Evolutionary conservation across 192 early-diverging fungal genomes (phyloP).

Genomic region (Diversispora eburnea): DNA sequence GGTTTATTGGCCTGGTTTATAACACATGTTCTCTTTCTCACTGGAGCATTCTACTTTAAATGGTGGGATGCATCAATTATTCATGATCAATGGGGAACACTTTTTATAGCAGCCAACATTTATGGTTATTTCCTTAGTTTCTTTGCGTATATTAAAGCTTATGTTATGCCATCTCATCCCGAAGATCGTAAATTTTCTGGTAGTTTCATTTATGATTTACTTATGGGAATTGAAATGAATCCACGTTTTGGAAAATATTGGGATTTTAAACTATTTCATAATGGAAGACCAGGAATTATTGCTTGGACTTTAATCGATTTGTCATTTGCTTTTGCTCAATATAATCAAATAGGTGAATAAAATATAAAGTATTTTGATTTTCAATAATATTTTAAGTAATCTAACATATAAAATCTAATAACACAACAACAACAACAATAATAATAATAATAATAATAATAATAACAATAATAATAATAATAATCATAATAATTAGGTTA

Average conservation of each 20-base stretch:
- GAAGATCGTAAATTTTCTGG: slow-evolving; percentile 77
- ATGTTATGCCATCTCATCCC: slow-evolving; percentile 66
- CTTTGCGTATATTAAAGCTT: slow-evolving; percentile 70
- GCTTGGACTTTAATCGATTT: slow-evolving; percentile 80
- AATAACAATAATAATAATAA: too few species aligned
- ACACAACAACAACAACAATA: too few species aligned
- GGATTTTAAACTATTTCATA: slow-evolving; percentile 84
- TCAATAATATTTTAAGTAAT: slow-evolving; percentile 25
- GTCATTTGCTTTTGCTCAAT: slow-evolving; percentile 75
- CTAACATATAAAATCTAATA: too few species aligned
- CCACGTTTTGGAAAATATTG: slow-evolving; percentile 69
- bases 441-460: too few species aligned
- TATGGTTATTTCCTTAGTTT: slow-evolving; percentile 76
- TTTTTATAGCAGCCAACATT: slow-evolving; percentile 67
- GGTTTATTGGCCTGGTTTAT: slow-evolving; percentile 71
- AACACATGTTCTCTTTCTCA: slow-evolving; percentile 63
- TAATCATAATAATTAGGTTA: too few species aligned
- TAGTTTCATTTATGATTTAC: slow-evolving; percentile 68
- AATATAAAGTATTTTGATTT: neutral
- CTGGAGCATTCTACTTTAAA: slow-evolving; percentile 57
- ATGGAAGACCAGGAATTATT: slow-evolving; percentile 80
- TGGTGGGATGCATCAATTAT: slow-evolving; percentile 65
- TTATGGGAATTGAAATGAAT: slow-evolving; percentile 84
- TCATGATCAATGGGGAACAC: slow-evolving; percentile 71
- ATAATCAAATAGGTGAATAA: slow-evolving; percentile 56